Conservation (phyloP, 2,329 filamentous ascomycete genomes). For the Fusarium sp. region DNA sequence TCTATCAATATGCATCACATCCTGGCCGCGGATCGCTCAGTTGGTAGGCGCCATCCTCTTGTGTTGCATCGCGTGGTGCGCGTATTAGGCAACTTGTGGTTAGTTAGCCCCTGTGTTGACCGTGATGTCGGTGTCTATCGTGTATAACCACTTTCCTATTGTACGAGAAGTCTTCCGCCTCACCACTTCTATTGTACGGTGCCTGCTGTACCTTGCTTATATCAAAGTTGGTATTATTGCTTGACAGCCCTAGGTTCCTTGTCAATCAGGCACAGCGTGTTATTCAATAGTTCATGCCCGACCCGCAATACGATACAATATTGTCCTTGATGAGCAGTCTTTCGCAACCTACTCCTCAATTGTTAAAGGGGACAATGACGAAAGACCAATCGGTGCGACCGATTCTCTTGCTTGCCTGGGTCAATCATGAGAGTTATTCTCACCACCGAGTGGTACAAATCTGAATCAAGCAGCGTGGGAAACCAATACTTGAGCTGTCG, state of each 20-base stretch:
- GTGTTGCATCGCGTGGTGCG: slow-evolving; percentile 40
- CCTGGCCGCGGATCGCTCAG: slow-evolving; percentile 43
- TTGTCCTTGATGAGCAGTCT: slow-evolving; percentile 9
- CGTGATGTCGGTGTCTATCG: slow-evolving; percentile 8
- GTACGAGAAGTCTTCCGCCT: slow-evolving; percentile 4
- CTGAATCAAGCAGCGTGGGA: slow-evolving; percentile 3
- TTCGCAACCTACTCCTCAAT: slow-evolving; percentile 1
- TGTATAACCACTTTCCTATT: slow-evolving; percentile 1
- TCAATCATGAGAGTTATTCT: background rate
- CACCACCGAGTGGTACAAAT: background rate
- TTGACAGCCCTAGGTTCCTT: slow-evolving; percentile 11
- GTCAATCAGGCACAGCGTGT: background rate
- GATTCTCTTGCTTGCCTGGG: slow-evolving; percentile 3
- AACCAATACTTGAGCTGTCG: slow-evolving; percentile 19
- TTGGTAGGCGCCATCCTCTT: slow-evolving; percentile 30
- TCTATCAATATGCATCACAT: slow-evolving; percentile 36
- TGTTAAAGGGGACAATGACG: background rate
- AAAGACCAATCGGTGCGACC: background rate
- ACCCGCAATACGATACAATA: slow-evolving; percentile 7
- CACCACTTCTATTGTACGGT: background rate
- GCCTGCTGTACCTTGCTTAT: slow-evolving; percentile 12
- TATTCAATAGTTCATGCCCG: background rate
- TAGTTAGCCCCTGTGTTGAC: slow-evolving; percentile 2
- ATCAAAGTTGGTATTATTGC: background rate
- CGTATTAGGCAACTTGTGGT: slow-evolving; percentile 14